phyloP scores from a whole-genome alignment of 345 rosid species.

The Ceriops tagal region DNA sequence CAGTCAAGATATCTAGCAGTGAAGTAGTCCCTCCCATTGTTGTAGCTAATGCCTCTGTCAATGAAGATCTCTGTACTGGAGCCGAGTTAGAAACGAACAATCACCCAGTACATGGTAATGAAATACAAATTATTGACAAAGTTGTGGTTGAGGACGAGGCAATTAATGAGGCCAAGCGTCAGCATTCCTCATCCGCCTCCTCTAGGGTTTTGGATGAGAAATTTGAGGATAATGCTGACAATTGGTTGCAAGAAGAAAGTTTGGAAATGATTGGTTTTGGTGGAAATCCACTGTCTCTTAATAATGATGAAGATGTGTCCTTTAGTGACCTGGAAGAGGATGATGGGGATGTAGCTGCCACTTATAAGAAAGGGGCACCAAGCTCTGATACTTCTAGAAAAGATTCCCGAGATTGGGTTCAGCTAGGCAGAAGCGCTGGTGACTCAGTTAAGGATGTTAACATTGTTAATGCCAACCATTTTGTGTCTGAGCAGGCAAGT shows the following conservation, averaged over 20 bases:
- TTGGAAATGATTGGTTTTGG: conserved; percentile 40
- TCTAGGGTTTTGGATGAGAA: conserved; percentile 37
- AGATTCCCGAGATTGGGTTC: conserved; percentile 62
- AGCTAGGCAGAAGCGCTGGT: conserved; percentile 46
- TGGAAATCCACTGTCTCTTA: conserved; percentile 46
- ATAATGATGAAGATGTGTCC: conserved; percentile 87
- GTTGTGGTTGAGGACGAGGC: conserved; percentile 62
- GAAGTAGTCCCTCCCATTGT: neutral
- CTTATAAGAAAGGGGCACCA: conserved; percentile 44
- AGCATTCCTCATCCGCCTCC: conserved; percentile 29
- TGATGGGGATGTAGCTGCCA: conserved; percentile 50
- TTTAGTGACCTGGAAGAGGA: conserved; percentile 98
- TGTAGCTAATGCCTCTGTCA: conserved; percentile 1
- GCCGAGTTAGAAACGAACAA: conserved; percentile 47
- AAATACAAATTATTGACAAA: conserved; percentile 61
- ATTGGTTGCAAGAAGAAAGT: conserved; percentile 83
- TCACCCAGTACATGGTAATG: conserved; percentile 46
- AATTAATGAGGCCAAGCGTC: conserved; percentile 28
- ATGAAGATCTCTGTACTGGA: conserved; percentile 30
- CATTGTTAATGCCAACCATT: conserved; percentile 27
- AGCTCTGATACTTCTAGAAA: conserved; percentile 54
- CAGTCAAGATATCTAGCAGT: conserved; percentile 36
- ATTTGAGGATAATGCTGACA: conserved; percentile 75
- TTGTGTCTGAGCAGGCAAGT: conserved; percentile 39
- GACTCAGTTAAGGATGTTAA: conserved; percentile 44